Evolutionary conservation across 352 stramenopile genomes (phyloP).

Genomic region (Aphanomyces euteiches): DNA sequence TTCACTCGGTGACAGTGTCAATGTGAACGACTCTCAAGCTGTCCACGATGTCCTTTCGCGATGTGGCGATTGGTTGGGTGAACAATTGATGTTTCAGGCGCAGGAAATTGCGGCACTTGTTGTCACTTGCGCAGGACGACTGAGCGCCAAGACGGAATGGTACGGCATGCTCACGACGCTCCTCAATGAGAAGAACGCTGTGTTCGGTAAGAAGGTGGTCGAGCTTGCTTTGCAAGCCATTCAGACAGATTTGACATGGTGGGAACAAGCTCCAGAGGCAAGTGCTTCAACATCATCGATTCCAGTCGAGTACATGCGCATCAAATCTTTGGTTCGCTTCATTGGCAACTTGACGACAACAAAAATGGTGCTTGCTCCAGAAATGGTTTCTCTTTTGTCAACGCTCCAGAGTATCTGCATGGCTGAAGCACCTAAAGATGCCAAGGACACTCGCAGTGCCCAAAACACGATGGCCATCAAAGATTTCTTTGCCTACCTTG

Average conservation of each 20-base stretch:
- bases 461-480: constrained; percentile 68
- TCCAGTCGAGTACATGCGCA: constrained; percentile 41
- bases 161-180: constrained; percentile 64
- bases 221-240: constrained; percentile 39
- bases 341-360: constrained; percentile 54
- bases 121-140: constrained; percentile 46
- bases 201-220: constrained; percentile 56
- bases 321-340: constrained; percentile 62
- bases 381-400: constrained; percentile 59
- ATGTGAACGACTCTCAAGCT: constrained; percentile 36
- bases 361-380: constrained; percentile 55
- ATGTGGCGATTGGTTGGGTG: constrained; percentile 35
- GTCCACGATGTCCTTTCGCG: constrained; percentile 40
- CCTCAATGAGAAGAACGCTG: constrained; percentile 55
- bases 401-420: constrained; percentile 61
- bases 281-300: constrained; percentile 33
- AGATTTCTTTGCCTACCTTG: constrained; percentile 66
- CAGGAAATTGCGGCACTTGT: constrained; percentile 45
- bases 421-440: constrained; percentile 32
- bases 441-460: constrained; percentile 32
- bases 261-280: constrained; percentile 40
- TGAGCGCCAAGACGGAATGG: constrained; percentile 68
- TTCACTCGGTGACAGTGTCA: constrained; percentile 33
- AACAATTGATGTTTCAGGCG: constrained; percentile 28
- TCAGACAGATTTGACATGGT: constrained; percentile 61